phyloP scores from a whole-genome alignment of 2,329 filamentous ascomycete genomes.

The Paecilomyces formosus region DNA sequence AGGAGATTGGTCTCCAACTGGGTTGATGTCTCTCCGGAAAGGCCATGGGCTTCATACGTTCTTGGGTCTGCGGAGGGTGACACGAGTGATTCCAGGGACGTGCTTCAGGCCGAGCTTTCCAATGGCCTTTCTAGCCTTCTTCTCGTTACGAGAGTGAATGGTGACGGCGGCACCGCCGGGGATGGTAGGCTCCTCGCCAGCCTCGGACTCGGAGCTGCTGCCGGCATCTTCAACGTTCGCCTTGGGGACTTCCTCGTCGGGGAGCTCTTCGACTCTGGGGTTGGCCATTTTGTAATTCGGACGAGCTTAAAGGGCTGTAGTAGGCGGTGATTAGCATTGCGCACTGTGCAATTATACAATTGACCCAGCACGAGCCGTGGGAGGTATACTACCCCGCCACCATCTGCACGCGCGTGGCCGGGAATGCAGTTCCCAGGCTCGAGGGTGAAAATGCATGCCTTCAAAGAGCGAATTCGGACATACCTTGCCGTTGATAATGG shows the following conservation, averaged over 20 bases:
- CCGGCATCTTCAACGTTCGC: conserved; percentile 66
- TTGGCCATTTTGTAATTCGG: conserved; percentile 69
- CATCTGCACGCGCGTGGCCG: neutral
- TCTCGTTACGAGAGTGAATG: conserved; percentile 98
- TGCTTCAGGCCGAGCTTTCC: conserved; percentile 96
- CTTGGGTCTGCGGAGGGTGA: conserved; percentile 96
- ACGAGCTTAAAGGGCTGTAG: conserved; percentile 13
- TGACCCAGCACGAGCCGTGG: neutral
- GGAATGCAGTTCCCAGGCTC: neutral
- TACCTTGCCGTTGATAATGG: conserved; percentile 27
- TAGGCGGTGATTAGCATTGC: conserved; percentile 13
- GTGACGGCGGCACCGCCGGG: conserved; percentile 82
- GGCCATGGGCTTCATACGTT: conserved; percentile 60
- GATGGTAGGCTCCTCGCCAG: conserved; percentile 52
- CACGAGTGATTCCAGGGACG: conserved; percentile 93
- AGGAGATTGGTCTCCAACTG: neutral
- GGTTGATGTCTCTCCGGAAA: neutral
- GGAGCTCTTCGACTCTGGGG: conserved; percentile 94
- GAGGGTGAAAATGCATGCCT: conserved; percentile 1
- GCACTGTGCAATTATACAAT: conserved; percentile 4
- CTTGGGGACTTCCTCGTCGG: conserved; percentile 80
- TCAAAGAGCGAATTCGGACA: conserved; percentile 16
- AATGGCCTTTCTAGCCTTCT: conserved; percentile 99
- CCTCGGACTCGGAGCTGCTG: conserved; percentile 44
- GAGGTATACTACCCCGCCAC: neutral